Evolutionary conservation across 768 basidiomycete genomes (phyloP), one percentile per base, ranked within the genome.

Genomic region (Tylopilus sp.): DNA sequence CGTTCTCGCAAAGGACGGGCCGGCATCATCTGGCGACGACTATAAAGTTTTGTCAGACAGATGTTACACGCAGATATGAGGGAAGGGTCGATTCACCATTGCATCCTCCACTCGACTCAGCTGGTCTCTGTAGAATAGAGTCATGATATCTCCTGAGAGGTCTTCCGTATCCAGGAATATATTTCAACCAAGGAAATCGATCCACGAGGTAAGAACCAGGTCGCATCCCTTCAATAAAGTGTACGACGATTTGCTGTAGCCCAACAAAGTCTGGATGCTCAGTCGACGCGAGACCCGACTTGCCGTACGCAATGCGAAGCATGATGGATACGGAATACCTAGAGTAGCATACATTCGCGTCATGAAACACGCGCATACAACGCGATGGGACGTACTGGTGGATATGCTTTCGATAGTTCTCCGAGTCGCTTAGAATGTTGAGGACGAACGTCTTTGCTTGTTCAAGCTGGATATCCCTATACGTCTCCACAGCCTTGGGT

Each of bases 101-200:
- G 74, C 73, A n/a, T 57, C 56, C 45, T 74, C 70, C 6, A 83
- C 78, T n/a, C 69, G 71, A 25, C 65, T 57, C 6, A 85, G 61
- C 48, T 81, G 78, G 2, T 66, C 68, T 41, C 72, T 78, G 68
- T 85, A 86, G 14, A 85, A 64, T 0, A 33, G 78, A 77, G 1
- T 64, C 58, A 54, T 86, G 78, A 21, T 79, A 81, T 0, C 71
- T 65, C 48, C 74, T 74, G 1, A 88, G 72, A 46, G 79, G 77
- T 9, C 74, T 72, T 13, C 82, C 73, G 58, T 86, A 85, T 22
- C 81, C 82, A 1, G 86, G 85, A 25, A 87, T 58, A 57, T 79
- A 78, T 56, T 62, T 62, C 4, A 75, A 56, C 55, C 70, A 58
- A 2, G 73, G 69, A 26, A 70, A 63, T 2, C 57, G 64, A 53